Evolutionary conservation across 2,329 filamentous ascomycete genomes (phyloP).

Genomic region (Monilinia aucupariae): DNA sequence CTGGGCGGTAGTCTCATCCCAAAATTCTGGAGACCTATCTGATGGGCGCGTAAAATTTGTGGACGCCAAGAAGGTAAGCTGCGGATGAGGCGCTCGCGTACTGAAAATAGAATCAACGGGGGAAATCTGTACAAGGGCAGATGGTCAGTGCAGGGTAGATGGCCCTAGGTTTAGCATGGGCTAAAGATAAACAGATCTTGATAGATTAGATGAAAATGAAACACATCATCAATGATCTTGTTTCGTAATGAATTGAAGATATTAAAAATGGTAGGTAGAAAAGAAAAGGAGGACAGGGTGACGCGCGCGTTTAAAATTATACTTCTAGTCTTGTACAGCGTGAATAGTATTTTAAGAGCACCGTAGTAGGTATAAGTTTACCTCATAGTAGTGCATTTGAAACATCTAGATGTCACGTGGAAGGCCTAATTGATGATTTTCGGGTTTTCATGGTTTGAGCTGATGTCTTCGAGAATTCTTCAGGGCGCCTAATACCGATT

Average conservation of each 20-base stretch:
- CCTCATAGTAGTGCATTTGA: background rate
- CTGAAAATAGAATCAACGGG: conserved; percentile 14
- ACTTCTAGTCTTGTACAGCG: background rate
- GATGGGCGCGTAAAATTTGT: conserved; percentile 16
- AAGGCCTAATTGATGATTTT: background rate
- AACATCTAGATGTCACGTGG: background rate
- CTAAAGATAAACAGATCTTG: conserved; percentile 10
- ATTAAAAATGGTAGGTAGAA: conserved; percentile 14
- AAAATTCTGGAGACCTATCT: conserved; percentile 15
- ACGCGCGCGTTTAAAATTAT: conserved; percentile 12
- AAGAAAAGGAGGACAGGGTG: background rate
- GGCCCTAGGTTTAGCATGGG: background rate
- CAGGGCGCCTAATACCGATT: conserved; percentile 1
- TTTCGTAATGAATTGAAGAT: conserved; percentile 12
- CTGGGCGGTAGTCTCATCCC: conserved; percentile 18
- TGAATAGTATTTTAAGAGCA: background rate
- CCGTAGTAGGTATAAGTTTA: background rate
- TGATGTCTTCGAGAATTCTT: background rate
- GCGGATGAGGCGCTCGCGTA: conserved; percentile 17
- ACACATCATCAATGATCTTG: conserved; percentile 5
- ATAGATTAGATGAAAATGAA: conserved; percentile 7
- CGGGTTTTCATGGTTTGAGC: background rate
- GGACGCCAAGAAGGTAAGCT: conserved; percentile 16
- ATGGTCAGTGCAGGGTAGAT: background rate
- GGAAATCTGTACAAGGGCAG: conserved; percentile 12